Base-by-base conservation (phyloP, 2,329 filamentous ascomycete species). In the Westerdykella sp. region DNA sequence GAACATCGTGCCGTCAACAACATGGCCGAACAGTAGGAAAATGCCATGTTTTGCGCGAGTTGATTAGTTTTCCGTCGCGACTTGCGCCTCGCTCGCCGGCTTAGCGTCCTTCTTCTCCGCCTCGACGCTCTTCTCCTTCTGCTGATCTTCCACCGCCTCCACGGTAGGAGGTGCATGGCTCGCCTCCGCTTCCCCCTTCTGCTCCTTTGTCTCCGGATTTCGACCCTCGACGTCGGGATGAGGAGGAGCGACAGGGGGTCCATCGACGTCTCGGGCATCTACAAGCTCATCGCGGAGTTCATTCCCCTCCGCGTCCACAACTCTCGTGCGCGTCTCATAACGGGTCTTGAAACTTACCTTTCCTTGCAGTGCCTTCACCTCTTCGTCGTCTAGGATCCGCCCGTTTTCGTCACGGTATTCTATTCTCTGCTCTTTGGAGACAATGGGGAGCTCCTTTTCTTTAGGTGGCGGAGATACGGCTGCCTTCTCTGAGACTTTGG, bases 331-430 rank as follows among this genome's bases (percentile, higher is more conserved):
- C n/a, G 91, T 96, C 74, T 97, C 91, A 65, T 96, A 96, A 54
- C 84, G 85, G 11, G 93, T 97, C 72, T 94, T 83, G 72, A 98
- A 96, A 59, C 88, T 87, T 46, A 97, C 90, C 69, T 95, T 94
- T 59, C 91, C 93, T 66, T 91, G 80, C 25, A 98, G 79, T 15
- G 79, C 80, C 59, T 85, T 80, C 46, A 98, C 89, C 64, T 95
- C 80, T 60, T 89, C 85, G 42, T 85, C 81, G 60, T 91, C 74
- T 25, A 98, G 78, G 25, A 97, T 67, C 61, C 96, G 96, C 53
- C 93, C 93, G 56, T 95, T 77, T 67, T 96, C 87, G 66, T 97
- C 93, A 42, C 93, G 85, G 71, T 95, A 98, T 70, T 97, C 93
- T 37, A 97, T 74, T 54, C 83, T 84, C 70, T 96, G 86, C 68